phyloP scores from a whole-genome alignment of 1,139 yeast genomes.

The Zhuliangozyma parablackwelliae region DNA sequence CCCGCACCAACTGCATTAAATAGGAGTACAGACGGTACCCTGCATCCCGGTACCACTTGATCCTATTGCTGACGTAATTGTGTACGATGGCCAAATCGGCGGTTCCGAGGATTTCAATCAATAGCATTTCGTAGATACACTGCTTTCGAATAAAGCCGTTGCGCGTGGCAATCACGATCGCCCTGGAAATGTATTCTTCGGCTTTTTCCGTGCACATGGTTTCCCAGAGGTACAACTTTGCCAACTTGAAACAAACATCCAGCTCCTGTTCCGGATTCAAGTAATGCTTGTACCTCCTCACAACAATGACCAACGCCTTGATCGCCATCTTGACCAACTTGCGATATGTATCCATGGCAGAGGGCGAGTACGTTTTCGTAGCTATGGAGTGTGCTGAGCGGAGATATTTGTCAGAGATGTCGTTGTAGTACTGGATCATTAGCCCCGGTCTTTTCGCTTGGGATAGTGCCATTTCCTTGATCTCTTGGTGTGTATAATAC shows the following conservation, averaged over 20 bases:
- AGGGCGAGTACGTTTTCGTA: conserved; percentile 7
- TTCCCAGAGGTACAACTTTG: conserved; percentile 35
- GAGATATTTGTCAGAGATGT: conserved; percentile 20
- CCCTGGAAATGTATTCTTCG: conserved; percentile 33
- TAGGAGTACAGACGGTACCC: conserved; percentile 14
- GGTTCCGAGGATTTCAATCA: conserved; percentile 28
- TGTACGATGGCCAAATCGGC: conserved; percentile 19
- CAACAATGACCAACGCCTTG: conserved; percentile 29
- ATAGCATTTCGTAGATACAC: conserved; percentile 30
- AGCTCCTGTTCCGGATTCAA: conserved; percentile 30
- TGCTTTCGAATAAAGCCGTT: conserved; percentile 6
- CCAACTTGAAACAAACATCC: conserved; percentile 28
- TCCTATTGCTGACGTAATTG: conserved; percentile 24
- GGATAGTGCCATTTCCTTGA: neutral
- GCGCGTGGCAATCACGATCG: conserved; percentile 27
- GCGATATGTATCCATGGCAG: conserved; percentile 25
- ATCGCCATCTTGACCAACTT: conserved; percentile 36
- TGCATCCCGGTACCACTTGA: conserved; percentile 14
- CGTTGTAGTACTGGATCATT: conserved; percentile 12
- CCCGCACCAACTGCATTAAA: conserved; percentile 25
- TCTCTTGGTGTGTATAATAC: conserved; percentile 1
- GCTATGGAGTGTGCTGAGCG: conserved; percentile 22
- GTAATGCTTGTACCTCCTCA: conserved; percentile 19
- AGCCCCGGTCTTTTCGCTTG: conserved; percentile 4
- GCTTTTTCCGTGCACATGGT: conserved; percentile 38